Percentiles rank a stretch among this genome's conserved stretches.
phyloP scores from a whole-genome alignment of 257 asterid species.

The Solanum paucissectum region DNA sequence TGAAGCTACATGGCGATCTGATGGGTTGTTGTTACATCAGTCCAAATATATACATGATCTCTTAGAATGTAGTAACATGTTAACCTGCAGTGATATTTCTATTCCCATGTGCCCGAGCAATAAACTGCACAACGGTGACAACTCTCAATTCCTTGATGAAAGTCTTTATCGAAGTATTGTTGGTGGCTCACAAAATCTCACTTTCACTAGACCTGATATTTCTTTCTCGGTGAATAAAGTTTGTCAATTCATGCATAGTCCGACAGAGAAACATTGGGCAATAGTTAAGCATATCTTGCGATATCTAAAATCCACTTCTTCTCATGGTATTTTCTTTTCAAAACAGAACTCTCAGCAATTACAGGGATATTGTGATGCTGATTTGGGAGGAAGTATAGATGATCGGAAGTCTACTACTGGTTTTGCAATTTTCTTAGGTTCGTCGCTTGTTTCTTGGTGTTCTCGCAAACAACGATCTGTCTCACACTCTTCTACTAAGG shows the following conservation, averaged over 20 bases:
- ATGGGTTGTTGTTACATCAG: too few relatives aligned
- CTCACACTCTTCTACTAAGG: background rate
- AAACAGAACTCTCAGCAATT: background rate
- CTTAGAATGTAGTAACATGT: too few relatives aligned
- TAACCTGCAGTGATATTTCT: too few relatives aligned
- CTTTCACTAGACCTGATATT: too few relatives aligned
- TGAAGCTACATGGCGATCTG: too few relatives aligned
- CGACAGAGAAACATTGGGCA: background rate
- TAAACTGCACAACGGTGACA: too few relatives aligned
- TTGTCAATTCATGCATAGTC: background rate
- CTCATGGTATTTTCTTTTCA: background rate
- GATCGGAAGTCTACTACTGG: background rate
- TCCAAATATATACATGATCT: too few relatives aligned
- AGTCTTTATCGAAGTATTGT: too few relatives aligned
- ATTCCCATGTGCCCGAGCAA: too few relatives aligned
- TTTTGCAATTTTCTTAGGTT: background rate
- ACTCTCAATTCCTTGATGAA: too few relatives aligned
- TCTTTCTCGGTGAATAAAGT: background rate
- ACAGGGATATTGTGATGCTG: background rate
- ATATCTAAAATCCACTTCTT: background rate
- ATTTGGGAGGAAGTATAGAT: background rate
- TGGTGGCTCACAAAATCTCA: too few relatives aligned
- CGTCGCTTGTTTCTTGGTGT: background rate
- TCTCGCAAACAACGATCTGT: background rate
- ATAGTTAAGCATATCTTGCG: background rate